A percentile compares a stretch with the other conserved stretches of the same genome.
Conservation (phyloP, 331 rosid species). For the Rhamnella rubrinervis region DNA sequence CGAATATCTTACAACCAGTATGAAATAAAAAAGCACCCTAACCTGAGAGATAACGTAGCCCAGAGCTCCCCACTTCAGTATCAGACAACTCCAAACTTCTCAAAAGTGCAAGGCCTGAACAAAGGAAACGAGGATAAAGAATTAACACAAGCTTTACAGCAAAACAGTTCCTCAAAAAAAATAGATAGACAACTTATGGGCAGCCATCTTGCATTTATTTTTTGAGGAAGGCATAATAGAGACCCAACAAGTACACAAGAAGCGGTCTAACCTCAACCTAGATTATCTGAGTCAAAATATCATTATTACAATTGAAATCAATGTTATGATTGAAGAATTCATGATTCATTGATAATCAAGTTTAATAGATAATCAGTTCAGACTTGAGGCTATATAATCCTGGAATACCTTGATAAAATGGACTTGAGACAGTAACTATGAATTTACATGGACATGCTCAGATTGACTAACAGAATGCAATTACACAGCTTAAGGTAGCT, state of each 20-base stretch:
- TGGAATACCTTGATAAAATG: constrained; percentile 1
- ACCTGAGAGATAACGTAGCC: constrained; percentile 64
- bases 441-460: not conserved
- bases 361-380: not conserved
- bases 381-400: not conserved
- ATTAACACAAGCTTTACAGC: constrained; percentile 8
- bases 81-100: constrained; percentile 67
- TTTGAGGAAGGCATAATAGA: no score
- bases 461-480: not conserved
- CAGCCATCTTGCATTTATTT: no score
- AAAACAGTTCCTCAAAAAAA: not conserved
- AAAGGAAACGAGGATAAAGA: constrained; percentile 25
- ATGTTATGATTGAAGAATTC: not conserved
- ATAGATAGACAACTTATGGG: not conserved
- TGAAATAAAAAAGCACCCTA: constrained; percentile 8
- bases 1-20: not conserved
- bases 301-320: not conserved
- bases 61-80: constrained; percentile 62
- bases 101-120: constrained; percentile 55
- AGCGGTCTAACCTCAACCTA: not conserved
- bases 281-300: not conserved
- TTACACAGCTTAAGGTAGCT: not conserved
- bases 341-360: not conserved
- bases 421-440: not conserved
- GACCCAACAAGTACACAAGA: no score